Percentiles rank a stretch among this genome's conserved stretches.
These are phyloP conservation scores for Pseudognaphalium luteoalbum DNA, from an alignment of 129 eudicot species.

Conservation along the genomic window DNA sequence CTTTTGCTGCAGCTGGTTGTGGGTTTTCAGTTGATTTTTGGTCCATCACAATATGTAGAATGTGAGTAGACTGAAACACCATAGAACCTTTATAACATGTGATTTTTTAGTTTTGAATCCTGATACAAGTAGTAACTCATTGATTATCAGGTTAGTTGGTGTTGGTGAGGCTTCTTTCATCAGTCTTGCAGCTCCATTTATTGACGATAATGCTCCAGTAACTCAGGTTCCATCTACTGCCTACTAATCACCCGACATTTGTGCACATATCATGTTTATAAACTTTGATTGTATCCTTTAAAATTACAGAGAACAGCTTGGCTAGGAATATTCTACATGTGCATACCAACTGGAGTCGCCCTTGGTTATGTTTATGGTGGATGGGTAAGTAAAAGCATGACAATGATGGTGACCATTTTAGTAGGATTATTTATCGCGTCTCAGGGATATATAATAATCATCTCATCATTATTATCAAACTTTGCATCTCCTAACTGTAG, in stretches of 20 bases:
- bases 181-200: constrained; percentile 99
- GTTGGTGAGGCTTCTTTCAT: constrained; percentile 98
- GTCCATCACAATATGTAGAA: constrained; percentile 78
- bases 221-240: constrained; percentile 58
- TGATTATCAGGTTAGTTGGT: constrained; percentile 81
- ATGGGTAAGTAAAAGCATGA: constrained; percentile 27
- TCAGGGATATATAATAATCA: background rate
- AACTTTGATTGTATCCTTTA: background rate
- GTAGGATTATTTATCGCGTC: background rate
- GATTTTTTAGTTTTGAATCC: background rate
- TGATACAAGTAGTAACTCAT: background rate
- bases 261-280: background rate
- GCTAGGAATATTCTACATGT: constrained; percentile 45
- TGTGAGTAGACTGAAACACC: constrained; percentile 49
- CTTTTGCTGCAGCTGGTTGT: constrained; percentile 75
- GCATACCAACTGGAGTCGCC: constrained; percentile 46
- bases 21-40: constrained; percentile 78
- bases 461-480: background rate
- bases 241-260: constrained; percentile 6
- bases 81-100: background rate
- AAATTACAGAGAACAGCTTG: constrained; percentile 39
- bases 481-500: background rate
- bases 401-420: background rate
- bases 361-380: constrained; percentile 45
- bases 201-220: constrained; percentile 91